Evolutionary conservation across 306 rosid genomes (phyloP).

Genomic region (Vigna angularis): DNA sequence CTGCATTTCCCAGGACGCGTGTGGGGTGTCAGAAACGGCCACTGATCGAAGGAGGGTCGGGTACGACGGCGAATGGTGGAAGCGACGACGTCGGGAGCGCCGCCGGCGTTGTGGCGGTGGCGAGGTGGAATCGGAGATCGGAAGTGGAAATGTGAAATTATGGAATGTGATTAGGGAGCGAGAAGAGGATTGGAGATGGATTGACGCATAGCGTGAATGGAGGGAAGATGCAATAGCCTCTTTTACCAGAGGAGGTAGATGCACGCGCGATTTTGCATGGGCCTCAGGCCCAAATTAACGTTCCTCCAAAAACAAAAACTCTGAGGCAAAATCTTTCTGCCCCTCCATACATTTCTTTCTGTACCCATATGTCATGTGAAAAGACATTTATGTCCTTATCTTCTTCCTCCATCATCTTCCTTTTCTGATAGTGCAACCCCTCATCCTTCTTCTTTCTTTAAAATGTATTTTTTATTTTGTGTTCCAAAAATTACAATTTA

Average conservation of each 20-base stretch:
- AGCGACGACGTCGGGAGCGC: slow-evolving; percentile 31
- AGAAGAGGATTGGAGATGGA: slow-evolving; percentile 1
- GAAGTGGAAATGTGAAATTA: not conserved
- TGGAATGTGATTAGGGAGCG: slow-evolving; percentile 13
- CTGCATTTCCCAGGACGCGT: slow-evolving; percentile 1
- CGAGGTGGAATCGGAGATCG: slow-evolving; percentile 45
- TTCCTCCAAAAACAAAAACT: not conserved
- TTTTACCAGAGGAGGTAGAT: not conserved
- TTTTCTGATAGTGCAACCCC: too few relatives aligned
- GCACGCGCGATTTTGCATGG: not conserved
- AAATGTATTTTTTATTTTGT: too few relatives aligned
- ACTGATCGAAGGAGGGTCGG: slow-evolving; percentile 36
- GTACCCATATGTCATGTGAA: too few relatives aligned
- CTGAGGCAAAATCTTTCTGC: too few relatives aligned
- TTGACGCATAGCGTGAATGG: slow-evolving; percentile 55
- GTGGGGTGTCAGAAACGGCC: slow-evolving; percentile 31
- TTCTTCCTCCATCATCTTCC: too few relatives aligned
- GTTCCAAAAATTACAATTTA: too few relatives aligned
- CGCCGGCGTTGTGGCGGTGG: slow-evolving; percentile 27
- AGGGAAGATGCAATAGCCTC: slow-evolving; percentile 44
- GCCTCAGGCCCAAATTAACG: slow-evolving; percentile 27
- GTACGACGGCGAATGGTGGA: not conserved
- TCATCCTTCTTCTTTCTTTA: too few relatives aligned
- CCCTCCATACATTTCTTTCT: too few relatives aligned
- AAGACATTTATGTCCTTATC: too few relatives aligned